Evolutionary conservation across 768 basidiomycete species (phyloP), one percentile per base, ranked within the genome.

Genomic region (Pisolithus sp.): DNA sequence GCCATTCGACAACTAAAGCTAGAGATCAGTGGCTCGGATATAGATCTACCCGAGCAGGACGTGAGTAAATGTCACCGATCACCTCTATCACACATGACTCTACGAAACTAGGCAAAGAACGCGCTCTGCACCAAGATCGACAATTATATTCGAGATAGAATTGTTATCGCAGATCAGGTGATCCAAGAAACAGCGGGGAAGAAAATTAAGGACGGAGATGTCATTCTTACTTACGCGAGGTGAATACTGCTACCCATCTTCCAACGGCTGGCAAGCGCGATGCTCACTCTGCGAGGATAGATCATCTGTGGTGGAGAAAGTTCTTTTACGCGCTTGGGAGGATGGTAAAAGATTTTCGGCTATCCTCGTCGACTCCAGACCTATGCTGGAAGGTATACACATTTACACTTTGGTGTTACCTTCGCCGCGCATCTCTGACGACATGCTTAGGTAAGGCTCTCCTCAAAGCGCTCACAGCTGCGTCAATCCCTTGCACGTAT

Each of bases 201-300:
- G 62, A 98, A 98, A 73, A 97, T 99, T 62, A 90, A 91, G 59
- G 83, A 96, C 57, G 92, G 89, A 7, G 93, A 96, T 69, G 85
- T 89, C 30, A 83, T 99, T 48, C 74, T 99, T 40, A 94, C 93
- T 13, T 99, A 90, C 69, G 93, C 93, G 23, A 81, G 93, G 93
- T 92, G 56, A 15, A 74, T 57, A 49, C 37, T 18, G 43, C 30
- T 37, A 38, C 9, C 31, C 49, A n/a, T 24, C 17, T 18, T 26
- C 17, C 5, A 37, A 30, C n/a, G 12, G 7, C 42, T 52, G 20
- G 43, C 42, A 40, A 51, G 31, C 34, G 53, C 30, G 43, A 40
- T 51, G 7, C 17, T 46, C 40, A 23, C 57, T 48, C 13, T 38
- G n/a, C 34, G 50, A 24, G 23, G 5, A 31, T 52, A 95, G 94